A percentile compares a stretch with the other conserved stretches of the same genome.
These are phyloP conservation scores for Gleditsia sinensis DNA, from an alignment of 306 rosid genomes.

Conservation along the genomic window DNA sequence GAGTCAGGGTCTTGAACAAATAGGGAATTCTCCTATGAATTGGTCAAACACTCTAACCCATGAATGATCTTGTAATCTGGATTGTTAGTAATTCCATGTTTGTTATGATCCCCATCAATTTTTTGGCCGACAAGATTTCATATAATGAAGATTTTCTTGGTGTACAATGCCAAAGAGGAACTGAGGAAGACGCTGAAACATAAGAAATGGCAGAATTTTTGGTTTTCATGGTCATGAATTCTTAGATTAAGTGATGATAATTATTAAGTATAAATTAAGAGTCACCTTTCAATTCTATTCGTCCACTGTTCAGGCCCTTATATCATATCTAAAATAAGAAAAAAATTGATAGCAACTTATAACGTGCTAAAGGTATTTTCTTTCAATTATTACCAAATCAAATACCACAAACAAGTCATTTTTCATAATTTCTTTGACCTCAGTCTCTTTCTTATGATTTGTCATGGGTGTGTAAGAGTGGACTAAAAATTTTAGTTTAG, in stretches of 20 bases:
- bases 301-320: not conserved
- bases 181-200: slow-evolving; percentile 6
- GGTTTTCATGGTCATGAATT: slow-evolving; percentile 31
- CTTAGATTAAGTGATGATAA: slow-evolving; percentile 30
- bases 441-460: not conserved
- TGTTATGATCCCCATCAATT: slow-evolving; percentile 18
- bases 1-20: slow-evolving; percentile 6
- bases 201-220: slow-evolving; percentile 31
- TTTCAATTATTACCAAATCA: slow-evolving; percentile 32
- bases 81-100: not conserved
- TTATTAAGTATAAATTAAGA: slow-evolving; percentile 6
- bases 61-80: not conserved
- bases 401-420: not conserved
- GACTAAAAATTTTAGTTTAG: not conserved
- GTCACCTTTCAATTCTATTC: slow-evolving; percentile 23
- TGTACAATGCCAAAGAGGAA: not conserved
- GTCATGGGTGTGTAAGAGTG: slow-evolving; percentile 7
- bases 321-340: slow-evolving; percentile 5
- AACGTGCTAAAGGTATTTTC: slow-evolving; percentile 27
- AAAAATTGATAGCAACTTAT: slow-evolving; percentile 27
- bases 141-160: slow-evolving; percentile 4
- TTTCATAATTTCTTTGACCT: slow-evolving; percentile 23
- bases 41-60: slow-evolving; percentile 27
- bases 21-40: not conserved
- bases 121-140: slow-evolving; percentile 12